Percentiles rank a stretch among this genome's conserved stretches.
Evolutionary conservation across 257 asterid species (phyloP).

Genomic region (Nicotiana benthamiana): DNA sequence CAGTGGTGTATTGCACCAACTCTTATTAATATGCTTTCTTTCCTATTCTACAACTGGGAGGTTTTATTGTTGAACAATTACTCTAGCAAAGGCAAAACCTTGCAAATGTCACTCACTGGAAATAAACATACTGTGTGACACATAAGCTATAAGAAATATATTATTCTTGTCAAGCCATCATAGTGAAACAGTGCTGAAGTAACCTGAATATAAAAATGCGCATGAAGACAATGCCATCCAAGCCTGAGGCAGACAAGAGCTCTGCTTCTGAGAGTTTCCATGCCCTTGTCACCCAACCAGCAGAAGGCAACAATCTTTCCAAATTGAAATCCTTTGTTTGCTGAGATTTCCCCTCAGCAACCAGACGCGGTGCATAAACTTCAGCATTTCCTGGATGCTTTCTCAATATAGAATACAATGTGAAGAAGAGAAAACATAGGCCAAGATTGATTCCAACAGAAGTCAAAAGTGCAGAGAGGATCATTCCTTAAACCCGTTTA

Average conservation of each 20-base stretch:
- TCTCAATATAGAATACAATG: slow-evolving; percentile 58
- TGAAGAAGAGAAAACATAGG: slow-evolving; percentile 48
- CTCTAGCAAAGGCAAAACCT: not conserved
- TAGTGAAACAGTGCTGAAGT: not conserved
- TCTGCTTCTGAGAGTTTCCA: slow-evolving; percentile 83
- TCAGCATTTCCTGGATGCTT: slow-evolving; percentile 59
- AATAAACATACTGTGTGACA: not conserved
- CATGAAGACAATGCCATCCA: slow-evolving; percentile 96
- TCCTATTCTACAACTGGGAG: not conserved
- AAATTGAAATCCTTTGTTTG: slow-evolving; percentile 27
- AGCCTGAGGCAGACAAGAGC: slow-evolving; percentile 54
- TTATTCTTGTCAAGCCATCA: not conserved
- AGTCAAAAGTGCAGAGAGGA: slow-evolving; percentile 83
- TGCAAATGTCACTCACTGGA: not conserved
- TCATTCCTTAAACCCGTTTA: slow-evolving; percentile 38
- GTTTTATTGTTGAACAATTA: not conserved
- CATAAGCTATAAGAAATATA: not conserved
- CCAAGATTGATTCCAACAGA: slow-evolving; percentile 81
- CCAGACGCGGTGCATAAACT: slow-evolving; percentile 72
- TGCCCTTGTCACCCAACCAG: slow-evolving; percentile 76
- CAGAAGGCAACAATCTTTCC: slow-evolving; percentile 44
- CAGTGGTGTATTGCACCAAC: not conserved
- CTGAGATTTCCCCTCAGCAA: slow-evolving; percentile 51
- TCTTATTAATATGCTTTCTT: not conserved
- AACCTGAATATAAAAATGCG: slow-evolving; percentile 79